These are phyloP conservation scores for Suhomyces yuchorum DNA, from an alignment of 1,139 yeast species.

Conservation along the genomic window DNA sequence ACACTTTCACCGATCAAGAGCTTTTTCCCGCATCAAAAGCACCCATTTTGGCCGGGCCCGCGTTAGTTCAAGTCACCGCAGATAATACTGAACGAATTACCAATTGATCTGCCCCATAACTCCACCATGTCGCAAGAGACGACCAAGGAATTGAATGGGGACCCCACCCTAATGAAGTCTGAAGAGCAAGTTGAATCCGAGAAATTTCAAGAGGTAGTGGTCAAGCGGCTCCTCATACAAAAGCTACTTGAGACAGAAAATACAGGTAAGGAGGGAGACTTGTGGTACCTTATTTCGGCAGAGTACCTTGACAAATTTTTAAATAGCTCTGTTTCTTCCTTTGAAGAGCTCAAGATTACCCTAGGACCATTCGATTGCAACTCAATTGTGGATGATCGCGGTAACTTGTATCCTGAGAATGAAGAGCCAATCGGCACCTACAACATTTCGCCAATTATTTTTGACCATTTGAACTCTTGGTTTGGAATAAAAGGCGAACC, in stretches of 20 bases:
- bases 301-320: constrained; percentile 32
- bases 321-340: constrained; percentile 25
- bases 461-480: constrained; percentile 50
- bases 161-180: background rate
- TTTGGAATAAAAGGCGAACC: constrained; percentile 54
- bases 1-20: background rate
- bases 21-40: background rate
- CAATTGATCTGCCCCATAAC: background rate
- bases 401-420: constrained; percentile 34
- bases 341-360: constrained; percentile 26
- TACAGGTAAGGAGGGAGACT: constrained; percentile 31
- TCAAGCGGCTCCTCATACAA: constrained; percentile 24
- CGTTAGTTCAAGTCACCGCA: background rate
- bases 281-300: constrained; percentile 40
- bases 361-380: constrained; percentile 41
- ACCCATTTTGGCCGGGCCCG: background rate
- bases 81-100: background rate
- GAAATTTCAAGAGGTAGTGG: constrained; percentile 5
- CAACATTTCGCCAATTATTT: constrained; percentile 43
- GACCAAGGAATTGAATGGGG: background rate
- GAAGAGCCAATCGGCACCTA: constrained; percentile 33
- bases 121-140: background rate
- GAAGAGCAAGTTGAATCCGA: constrained; percentile 1
- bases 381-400: constrained; percentile 33
- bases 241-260: constrained; percentile 22